Conservation (phyloP, 2,329 filamentous ascomycete species). For the Aureobasidium sp. region DNA sequence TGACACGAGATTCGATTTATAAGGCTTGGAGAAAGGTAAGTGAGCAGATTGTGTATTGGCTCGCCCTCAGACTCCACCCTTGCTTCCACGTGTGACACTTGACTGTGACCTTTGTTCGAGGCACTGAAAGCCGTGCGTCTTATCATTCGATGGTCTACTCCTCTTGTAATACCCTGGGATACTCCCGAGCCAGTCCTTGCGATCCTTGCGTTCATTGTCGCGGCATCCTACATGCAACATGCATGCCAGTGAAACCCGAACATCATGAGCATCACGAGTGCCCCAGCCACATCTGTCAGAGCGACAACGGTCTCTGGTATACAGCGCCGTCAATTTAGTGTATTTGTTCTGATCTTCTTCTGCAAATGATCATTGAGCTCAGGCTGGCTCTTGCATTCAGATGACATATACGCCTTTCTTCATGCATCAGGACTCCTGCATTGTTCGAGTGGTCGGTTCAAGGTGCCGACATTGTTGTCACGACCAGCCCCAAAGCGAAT, state of each 20-base stretch:
- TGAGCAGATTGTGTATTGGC: constrained; percentile 6
- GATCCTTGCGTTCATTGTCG: constrained; percentile 1
- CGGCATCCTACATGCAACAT: constrained; percentile 9
- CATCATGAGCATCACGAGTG: constrained; percentile 6
- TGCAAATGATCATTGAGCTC: background rate
- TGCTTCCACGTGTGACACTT: constrained; percentile 12
- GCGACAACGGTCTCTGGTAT: background rate
- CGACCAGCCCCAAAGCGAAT: constrained; percentile 2
- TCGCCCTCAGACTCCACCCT: background rate
- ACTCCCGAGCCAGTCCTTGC: background rate
- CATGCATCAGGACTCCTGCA: background rate
- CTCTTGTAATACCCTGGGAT: background rate
- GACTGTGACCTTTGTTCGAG: constrained; percentile 11
- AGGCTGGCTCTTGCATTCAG: background rate
- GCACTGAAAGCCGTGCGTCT: background rate
- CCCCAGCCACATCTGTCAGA: background rate
- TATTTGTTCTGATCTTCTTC: background rate
- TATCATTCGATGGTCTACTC: background rate
- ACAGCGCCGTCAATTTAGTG: background rate
- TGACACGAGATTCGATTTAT: background rate
- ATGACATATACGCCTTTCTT: too few species aligned
- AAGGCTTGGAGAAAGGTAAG: constrained; percentile 10
- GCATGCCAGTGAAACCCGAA: constrained; percentile 3
- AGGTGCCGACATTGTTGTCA: background rate
- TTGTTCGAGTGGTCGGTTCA: background rate